Evolutionary conservation across 2,329 filamentous ascomycete genomes (phyloP), one percentile per base, ranked within the genome.

Genomic region (Calonectria multiphialidica): DNA sequence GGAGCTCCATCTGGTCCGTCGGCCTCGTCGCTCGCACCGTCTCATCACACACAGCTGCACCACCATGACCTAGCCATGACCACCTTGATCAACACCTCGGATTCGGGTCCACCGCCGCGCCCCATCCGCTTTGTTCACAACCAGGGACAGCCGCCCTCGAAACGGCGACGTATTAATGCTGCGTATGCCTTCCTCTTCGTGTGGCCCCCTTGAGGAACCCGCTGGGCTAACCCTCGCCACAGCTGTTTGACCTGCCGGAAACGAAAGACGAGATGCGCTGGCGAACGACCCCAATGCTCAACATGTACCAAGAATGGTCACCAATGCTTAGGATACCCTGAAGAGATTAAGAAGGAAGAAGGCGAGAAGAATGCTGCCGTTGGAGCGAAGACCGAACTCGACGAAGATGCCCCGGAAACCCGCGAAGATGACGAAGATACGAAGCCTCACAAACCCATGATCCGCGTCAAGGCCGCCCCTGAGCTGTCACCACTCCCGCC

Each of bases 81-180:
- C 75, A 85, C 86, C 70, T 81, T 86, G 78, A 82, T 85, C 77
- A 87, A 86, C 74, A 80, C 80, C 78, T 78, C 80, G 78, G 82
- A 83, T 71, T 77, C 80, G 84, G 79, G 75, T 75, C 80, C 87
- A 70, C 82, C 86, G 55, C 88, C 85, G 69, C 91, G 90, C 82
- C 88, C 90, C 81, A 94, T 95, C 77, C 93, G 94, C 78, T 96
- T 96, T 82, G 94, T 96, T 78, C 94, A 95, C 75, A 95, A 93
- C 79, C 93, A 95, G 84, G 94, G 94, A 74, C 93, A 94, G 76
- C 94, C 94, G 61, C 93, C 94, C 73, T 93, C 93, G 30, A 96
- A 96, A 84, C 88, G 94, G 78, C 90, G 94, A 81, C 89, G 94
- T 78, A 94, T 96, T 80, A 95, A 93, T 84, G 93, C 94, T 79